Percentiles rank a stretch among this genome's conserved stretches.
These are phyloP conservation scores for Penicillium bovifimosum DNA, from an alignment of 495 filamentous ascomycete species.

Conservation along the genomic window DNA sequence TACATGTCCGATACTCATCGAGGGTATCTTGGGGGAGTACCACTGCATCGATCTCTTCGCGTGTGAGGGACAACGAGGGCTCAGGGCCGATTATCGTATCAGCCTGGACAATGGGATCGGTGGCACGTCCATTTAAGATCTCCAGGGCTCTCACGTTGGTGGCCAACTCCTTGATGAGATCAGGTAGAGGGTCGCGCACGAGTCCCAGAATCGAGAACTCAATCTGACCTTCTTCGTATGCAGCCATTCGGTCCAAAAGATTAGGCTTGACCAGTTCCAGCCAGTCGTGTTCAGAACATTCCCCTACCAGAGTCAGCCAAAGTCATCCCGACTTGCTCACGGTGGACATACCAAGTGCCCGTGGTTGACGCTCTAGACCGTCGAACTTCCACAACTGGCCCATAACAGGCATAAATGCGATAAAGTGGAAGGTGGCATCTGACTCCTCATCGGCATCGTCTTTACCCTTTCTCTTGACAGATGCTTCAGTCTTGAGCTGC, in stretches of 20 bases:
- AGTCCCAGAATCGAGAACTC: constrained; percentile 54
- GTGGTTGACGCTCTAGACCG: constrained; percentile 70
- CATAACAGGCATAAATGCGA: constrained; percentile 77
- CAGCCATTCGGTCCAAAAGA: constrained; percentile 46
- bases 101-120: neutral
- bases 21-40: constrained; percentile 11
- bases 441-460: constrained; percentile 37
- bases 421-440: constrained; percentile 72
- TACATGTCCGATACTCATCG: constrained; percentile 16
- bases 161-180: constrained; percentile 37
- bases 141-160: constrained; percentile 41
- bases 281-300: constrained; percentile 44
- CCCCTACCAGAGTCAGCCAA: constrained; percentile 20
- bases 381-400: constrained; percentile 84
- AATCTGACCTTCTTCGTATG: constrained; percentile 50
- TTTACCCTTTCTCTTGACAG: constrained; percentile 37
- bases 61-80: constrained; percentile 29
- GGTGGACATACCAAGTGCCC: constrained; percentile 56
- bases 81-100: constrained; percentile 32
- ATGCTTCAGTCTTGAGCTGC: constrained; percentile 56
- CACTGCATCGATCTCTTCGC: constrained; percentile 29
- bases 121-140: constrained; percentile 31
- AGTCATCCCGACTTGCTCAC: neutral
- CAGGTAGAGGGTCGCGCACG: constrained; percentile 46
- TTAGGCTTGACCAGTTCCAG: constrained; percentile 41